phyloP scores from a whole-genome alignment of 1,139 yeast genomes.

The Pichia sp. region DNA sequence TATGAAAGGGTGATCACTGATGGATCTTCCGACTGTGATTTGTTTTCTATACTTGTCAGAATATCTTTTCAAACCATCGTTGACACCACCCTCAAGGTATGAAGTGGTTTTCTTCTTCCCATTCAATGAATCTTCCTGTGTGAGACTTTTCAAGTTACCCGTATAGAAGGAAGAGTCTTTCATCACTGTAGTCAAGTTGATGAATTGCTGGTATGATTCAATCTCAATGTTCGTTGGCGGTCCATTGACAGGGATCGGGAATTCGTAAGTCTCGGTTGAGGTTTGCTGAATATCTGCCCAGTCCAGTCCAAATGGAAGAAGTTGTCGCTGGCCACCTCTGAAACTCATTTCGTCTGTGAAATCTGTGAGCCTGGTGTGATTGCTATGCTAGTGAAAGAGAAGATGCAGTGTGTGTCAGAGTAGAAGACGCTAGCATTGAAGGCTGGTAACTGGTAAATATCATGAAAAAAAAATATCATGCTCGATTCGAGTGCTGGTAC shows the following conservation, averaged over 20 bases:
- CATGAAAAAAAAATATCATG: no score
- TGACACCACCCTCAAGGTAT: constrained; percentile 33
- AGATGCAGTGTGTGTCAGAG: no score
- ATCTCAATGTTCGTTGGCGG: constrained; percentile 49
- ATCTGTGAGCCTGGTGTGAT: no score
- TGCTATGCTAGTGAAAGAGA: no score
- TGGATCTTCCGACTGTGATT: constrained; percentile 67
- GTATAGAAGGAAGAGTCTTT: constrained; percentile 75
- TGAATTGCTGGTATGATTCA: constrained; percentile 56
- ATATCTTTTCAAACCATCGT: constrained; percentile 64
- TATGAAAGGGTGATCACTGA: constrained; percentile 78
- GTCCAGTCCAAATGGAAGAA: constrained; percentile 64
- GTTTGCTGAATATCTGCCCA: constrained; percentile 47
- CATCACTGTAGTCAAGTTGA: constrained; percentile 50
- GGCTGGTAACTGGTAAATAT: no score
- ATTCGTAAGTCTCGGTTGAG: constrained; percentile 30
- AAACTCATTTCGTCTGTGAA: constrained; percentile 35
- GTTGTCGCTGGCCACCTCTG: constrained; percentile 29
- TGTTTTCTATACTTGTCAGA: constrained; percentile 69
- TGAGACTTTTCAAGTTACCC: constrained; percentile 39
- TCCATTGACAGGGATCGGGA: constrained; percentile 64
- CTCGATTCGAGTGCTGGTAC: no score
- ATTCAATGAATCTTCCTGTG: constrained; percentile 7
- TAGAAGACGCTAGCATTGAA: no score
- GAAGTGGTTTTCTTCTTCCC: constrained; percentile 7